These are phyloP conservation scores for Hyaloscypha bicolor DNA, from an alignment of 495 filamentous ascomycete species.

Conservation along the genomic window DNA sequence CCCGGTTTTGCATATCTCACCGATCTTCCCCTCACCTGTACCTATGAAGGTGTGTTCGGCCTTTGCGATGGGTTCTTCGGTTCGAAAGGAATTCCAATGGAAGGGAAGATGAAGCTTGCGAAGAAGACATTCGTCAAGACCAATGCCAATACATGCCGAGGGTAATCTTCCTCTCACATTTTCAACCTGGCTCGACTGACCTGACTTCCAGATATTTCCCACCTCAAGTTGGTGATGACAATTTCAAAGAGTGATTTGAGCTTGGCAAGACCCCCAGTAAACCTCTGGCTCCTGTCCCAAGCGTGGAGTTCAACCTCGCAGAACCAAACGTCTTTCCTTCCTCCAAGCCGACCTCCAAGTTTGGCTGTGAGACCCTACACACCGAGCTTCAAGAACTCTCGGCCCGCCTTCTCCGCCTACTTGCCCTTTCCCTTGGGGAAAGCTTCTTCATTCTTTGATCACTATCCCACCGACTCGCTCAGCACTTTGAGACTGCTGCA, in stretches of 20 bases:
- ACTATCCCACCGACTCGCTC: constrained; percentile 42
- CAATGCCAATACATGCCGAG: constrained; percentile 48
- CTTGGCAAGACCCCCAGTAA: constrained; percentile 35
- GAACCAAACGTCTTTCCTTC: constrained; percentile 47
- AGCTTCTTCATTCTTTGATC: constrained; percentile 39
- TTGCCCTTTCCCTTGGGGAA: constrained; percentile 46
- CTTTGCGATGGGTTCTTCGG: constrained; percentile 46
- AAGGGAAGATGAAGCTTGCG: constrained; percentile 44
- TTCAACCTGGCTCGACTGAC: background rate
- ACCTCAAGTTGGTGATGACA: constrained; percentile 39
- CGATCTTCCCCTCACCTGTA: constrained; percentile 43
- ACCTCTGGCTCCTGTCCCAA: constrained; percentile 1
- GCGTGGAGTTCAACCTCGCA: constrained; percentile 40
- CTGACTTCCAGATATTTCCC: no score
- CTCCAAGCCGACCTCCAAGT: constrained; percentile 24
- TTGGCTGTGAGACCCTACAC: constrained; percentile 42
- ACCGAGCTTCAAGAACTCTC: constrained; percentile 45
- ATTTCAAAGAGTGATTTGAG: constrained; percentile 53
- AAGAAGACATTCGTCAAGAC: constrained; percentile 42
- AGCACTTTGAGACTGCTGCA: constrained; percentile 60
- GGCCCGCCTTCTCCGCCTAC: constrained; percentile 29
- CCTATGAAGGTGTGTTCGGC: constrained; percentile 43
- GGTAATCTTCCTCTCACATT: constrained; percentile 23
- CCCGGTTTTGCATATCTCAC: constrained; percentile 50
- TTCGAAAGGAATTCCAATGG: constrained; percentile 27